A percentile compares a stretch with the other conserved stretches of the same genome.
phyloP scores from a whole-genome alignment of 2,329 filamentous ascomycete genomes.

The Fusarium xylarioides region DNA sequence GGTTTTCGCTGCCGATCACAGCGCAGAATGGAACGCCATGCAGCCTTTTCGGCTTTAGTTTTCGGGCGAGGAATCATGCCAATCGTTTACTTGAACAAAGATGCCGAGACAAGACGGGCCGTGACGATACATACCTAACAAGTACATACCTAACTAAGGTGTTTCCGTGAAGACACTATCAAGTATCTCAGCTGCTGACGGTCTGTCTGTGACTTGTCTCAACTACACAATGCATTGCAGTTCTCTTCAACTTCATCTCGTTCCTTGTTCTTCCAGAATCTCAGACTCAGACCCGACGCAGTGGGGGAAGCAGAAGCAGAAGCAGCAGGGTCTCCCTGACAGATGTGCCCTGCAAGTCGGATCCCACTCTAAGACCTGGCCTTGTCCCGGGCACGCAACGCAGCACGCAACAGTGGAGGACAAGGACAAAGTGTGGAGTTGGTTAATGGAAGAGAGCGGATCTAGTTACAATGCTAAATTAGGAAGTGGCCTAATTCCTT shows the following conservation, averaged over 20 bases:
- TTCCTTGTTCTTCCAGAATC: neutral
- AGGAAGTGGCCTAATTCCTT: neutral
- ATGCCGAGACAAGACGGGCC: constrained; percentile 32
- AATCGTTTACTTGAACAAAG: constrained; percentile 19
- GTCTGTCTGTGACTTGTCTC: neutral
- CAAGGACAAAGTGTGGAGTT: constrained; percentile 2
- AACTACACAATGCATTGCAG: neutral
- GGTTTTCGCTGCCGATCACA: constrained; percentile 31
- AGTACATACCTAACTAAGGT: neutral
- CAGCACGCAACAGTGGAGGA: constrained; percentile 29
- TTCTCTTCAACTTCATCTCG: neutral
- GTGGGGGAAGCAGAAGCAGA: neutral
- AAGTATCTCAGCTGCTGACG: neutral
- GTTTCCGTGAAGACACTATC: neutral
- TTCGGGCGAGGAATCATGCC: neutral
- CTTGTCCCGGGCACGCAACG: constrained; percentile 22
- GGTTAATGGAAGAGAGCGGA: constrained; percentile 6
- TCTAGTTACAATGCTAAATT: constrained; percentile 12
- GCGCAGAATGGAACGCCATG: constrained; percentile 28
- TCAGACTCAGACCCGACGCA: constrained; percentile 1
- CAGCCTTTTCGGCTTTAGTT: constrained; percentile 22
- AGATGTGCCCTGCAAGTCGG: constrained; percentile 13
- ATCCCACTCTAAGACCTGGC: neutral
- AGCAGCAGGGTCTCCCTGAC: constrained; percentile 1
- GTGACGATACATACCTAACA: constrained; percentile 18